Evolutionary conservation across 192 early-diverging fungal species (phyloP).

Genomic region (Diversispora epigaea): DNA sequence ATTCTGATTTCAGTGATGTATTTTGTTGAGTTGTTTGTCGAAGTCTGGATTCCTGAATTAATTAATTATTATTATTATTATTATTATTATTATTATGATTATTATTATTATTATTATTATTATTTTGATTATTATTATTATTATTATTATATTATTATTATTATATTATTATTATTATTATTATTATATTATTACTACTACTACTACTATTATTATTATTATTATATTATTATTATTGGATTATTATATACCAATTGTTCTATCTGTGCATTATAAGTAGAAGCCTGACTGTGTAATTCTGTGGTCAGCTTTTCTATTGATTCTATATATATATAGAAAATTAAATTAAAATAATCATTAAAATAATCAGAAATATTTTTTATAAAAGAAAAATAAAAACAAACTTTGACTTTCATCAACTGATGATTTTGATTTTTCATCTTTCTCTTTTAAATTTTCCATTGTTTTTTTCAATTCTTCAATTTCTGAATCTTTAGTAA

Average conservation of each 20-base stretch:
- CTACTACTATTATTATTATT: slow-evolving; percentile 1
- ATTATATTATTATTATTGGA: background rate
- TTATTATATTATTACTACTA: too few species aligned
- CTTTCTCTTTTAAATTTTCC: slow-evolving; percentile 35
- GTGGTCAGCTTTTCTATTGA: slow-evolving; percentile 37
- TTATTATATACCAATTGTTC: slow-evolving; percentile 43
- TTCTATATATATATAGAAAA: slow-evolving; percentile 32
- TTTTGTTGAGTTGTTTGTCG: slow-evolving; percentile 47
- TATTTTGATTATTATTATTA: background rate
- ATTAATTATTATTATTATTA: background rate
- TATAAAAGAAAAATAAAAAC: background rate
- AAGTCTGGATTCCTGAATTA: slow-evolving; percentile 47
- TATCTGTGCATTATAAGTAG: slow-evolving; percentile 37
- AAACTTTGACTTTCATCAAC: slow-evolving; percentile 33
- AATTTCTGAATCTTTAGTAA: slow-evolving; percentile 48
- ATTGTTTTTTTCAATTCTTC: slow-evolving; percentile 37
- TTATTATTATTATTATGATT: background rate
- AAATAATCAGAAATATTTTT: background rate
- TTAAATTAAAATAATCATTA: background rate
- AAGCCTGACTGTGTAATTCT: slow-evolving; percentile 41
- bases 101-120: background rate
- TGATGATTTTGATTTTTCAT: slow-evolving; percentile 30
- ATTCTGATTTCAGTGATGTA: slow-evolving; percentile 48
- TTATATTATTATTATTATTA: background rate
- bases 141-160: background rate